Conservation (phyloP, 164 flowering plant genomes). For the Stephania cephalantha region DNA sequence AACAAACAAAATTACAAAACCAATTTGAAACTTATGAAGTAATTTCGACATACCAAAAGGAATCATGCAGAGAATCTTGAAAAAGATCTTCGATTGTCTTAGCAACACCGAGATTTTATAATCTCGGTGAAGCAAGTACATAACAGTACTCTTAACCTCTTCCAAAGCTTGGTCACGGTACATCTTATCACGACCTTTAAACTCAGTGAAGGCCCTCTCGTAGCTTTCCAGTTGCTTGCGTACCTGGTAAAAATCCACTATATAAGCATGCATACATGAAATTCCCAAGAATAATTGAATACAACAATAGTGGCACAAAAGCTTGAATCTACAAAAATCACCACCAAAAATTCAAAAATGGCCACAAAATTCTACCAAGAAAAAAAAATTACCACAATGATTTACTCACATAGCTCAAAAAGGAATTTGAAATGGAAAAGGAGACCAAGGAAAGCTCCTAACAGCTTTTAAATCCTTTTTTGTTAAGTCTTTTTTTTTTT, state of each 20-base stretch:
- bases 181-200: conserved; percentile 80
- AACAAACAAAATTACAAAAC: too few relatives aligned
- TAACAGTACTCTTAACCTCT: conserved; percentile 47
- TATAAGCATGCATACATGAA: background rate
- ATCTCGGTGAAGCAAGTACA: too few relatives aligned
- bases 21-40: too few relatives aligned
- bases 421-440: background rate
- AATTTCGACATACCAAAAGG: conserved; percentile 1
- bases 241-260: conserved; percentile 36
- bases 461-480: too few relatives aligned
- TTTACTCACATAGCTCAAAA: background rate
- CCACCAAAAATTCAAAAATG: too few relatives aligned
- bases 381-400: too few relatives aligned
- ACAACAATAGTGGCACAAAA: too few relatives aligned
- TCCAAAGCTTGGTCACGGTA: conserved; percentile 81
- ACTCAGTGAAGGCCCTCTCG: conserved; percentile 86
- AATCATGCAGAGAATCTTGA: conserved; percentile 66
- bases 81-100: conserved; percentile 11
- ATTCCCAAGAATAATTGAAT: background rate
- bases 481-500: too few relatives aligned
- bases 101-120: too few relatives aligned
- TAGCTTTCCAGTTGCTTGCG: conserved; percentile 81
- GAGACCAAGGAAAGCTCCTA: background rate
- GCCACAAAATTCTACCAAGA: too few relatives aligned
- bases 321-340: too few relatives aligned